Evolutionary conservation across 2,329 filamentous ascomycete species (phyloP), one percentile per base, ranked within the genome.

Genomic region (Xylariaceae sp.): DNA sequence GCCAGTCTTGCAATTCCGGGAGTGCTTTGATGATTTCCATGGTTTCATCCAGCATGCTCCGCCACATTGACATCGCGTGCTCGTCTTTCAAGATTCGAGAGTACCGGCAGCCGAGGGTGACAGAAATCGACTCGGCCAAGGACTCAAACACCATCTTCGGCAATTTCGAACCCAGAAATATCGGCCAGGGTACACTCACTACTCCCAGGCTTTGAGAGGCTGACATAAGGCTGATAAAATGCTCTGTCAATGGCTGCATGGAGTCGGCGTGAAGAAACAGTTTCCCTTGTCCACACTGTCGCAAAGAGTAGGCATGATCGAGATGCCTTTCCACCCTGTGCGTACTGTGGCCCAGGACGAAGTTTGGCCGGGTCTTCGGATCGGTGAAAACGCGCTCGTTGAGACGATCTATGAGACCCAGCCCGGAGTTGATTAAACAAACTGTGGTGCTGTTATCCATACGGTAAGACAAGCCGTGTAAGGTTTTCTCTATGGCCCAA

Each of bases 341-440:
- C n/a, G 63, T 67, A 61, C 75, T 69, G 43, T 80, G 72, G 8
- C 87, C 88, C 19, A 89, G 60, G 44, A 96, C 72, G 53, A 94
- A 95, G 41, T 78, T 79, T 2, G 93, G 93, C 19, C 86, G 76
- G 1, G 67, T 70, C 1, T 65, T 60, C 0, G 77, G 71, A 46
- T 90, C 76, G 0, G 78, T 74, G 52, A 95, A 96, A 19, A 94
- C 62, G 9, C 74, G 63, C 26, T 74, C 64, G 53, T 88, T 89
- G 31, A 96, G 73, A 37, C 82, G 76, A 37, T 97, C 89, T n/a
- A 89, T 72, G 2, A 89, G 69, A 1, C 93, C 91, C 63, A 97
- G 78, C 1, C 90, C 89, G 48, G 91, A 87, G 42, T 89, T 85
- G 42, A 94, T 63, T 41, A 95, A 76, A 44, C 86, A 80, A 7